Evolutionary conservation across 805 yeast genomes (phyloP).

Genomic region (Wickerhamiella kurtzmanii): DNA sequence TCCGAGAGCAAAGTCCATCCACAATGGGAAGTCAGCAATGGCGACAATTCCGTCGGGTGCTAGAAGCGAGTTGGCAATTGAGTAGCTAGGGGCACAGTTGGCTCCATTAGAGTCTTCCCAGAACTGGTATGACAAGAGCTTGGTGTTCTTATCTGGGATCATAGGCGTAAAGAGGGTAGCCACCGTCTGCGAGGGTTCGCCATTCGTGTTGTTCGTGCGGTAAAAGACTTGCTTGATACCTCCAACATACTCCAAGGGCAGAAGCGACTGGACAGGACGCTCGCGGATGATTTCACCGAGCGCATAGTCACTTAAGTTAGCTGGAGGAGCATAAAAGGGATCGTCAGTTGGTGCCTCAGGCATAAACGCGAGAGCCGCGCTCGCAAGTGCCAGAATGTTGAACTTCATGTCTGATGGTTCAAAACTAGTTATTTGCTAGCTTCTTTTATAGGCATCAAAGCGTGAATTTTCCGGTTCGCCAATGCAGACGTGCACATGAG

Average conservation of each 20-base stretch:
- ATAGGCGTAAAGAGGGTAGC: constrained; percentile 14
- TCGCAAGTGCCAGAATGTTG: neutral
- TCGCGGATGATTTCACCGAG: constrained; percentile 11
- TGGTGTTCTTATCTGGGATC: constrained; percentile 5
- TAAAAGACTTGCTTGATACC: constrained; percentile 11
- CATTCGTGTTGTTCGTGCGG: constrained; percentile 9
- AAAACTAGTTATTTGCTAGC: too few species aligned
- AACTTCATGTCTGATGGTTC: neutral
- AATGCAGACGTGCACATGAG: too few species aligned
- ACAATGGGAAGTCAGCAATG: constrained; percentile 3
- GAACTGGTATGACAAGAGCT: constrained; percentile 17
- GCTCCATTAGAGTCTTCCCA: constrained; percentile 18
- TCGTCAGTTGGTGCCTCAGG: constrained; percentile 8
- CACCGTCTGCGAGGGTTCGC: constrained; percentile 8
- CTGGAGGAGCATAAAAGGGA: constrained; percentile 11
- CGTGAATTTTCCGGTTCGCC: too few species aligned
- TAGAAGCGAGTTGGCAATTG: constrained; percentile 8
- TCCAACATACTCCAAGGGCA: neutral
- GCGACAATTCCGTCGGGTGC: constrained; percentile 6
- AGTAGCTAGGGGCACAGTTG: constrained; percentile 20
- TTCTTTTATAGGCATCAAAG: too few species aligned
- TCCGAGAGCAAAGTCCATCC: constrained; percentile 8
- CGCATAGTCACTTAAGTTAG: constrained; percentile 1
- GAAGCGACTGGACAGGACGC: neutral
- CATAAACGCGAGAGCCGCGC: neutral